Conservation (phyloP, 306 rosid genomes). For the Quercus engelmannii region DNA sequence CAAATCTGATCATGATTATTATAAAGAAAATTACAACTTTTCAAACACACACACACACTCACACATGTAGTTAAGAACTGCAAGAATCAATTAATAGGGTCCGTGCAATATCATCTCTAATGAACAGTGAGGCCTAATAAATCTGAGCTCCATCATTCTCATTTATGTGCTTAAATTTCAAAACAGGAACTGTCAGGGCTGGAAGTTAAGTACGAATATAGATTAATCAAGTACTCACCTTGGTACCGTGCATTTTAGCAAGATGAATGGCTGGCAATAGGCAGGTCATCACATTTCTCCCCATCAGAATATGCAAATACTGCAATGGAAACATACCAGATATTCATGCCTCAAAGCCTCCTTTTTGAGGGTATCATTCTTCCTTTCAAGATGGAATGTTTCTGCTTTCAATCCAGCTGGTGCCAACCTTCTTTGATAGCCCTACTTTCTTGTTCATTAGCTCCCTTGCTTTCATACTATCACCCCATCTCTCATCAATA, state of each 20-base stretch:
- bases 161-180: not conserved
- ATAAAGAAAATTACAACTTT: not conserved
- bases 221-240: not conserved
- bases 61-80: not conserved
- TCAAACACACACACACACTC: not conserved
- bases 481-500: not conserved
- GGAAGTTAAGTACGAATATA: not conserved
- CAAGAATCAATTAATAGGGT: not conserved
- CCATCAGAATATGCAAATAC: not conserved
- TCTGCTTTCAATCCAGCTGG: slow-evolving; percentile 3
- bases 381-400: not conserved
- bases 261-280: not conserved
- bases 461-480: not conserved
- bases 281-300: not conserved
- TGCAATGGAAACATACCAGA: not conserved
- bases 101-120: not conserved
- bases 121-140: not conserved
- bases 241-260: not conserved
- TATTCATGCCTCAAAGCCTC: not conserved
- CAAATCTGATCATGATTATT: not conserved
- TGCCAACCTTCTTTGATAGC: not conserved
- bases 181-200: not conserved
- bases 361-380: not conserved
- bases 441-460: not conserved
- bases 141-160: not conserved